A percentile compares a stretch with the other conserved stretches of the same genome.
phyloP scores from a whole-genome alignment of 805 yeast genomes.

The Candida anglica region DNA sequence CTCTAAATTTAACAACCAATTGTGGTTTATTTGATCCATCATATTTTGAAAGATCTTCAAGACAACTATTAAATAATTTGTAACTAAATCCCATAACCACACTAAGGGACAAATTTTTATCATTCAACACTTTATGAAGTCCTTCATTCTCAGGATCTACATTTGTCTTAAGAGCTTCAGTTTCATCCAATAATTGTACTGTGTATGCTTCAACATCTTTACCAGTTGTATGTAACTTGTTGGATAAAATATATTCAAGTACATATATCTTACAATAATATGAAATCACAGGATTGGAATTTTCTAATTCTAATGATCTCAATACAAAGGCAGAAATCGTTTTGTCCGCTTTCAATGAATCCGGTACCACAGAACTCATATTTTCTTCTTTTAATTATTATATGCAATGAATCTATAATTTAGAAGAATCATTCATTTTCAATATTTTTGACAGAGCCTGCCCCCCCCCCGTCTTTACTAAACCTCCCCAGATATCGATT shows the following conservation, averaged over 20 bases:
- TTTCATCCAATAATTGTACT: slow-evolving; percentile 57
- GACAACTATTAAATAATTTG: slow-evolving; percentile 30
- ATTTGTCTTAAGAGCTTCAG: slow-evolving; percentile 53
- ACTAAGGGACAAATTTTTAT: slow-evolving; percentile 46
- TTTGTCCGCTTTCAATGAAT: slow-evolving; percentile 22
- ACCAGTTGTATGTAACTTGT: slow-evolving; percentile 54
- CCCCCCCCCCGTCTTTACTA: too few species aligned
- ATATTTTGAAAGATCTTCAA: slow-evolving; percentile 19
- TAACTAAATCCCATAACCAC: slow-evolving; percentile 29
- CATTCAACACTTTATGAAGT: slow-evolving; percentile 48
- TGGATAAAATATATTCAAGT: slow-evolving; percentile 63
- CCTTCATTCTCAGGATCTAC: slow-evolving; percentile 35
- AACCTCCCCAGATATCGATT: too few species aligned
- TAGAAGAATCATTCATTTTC: too few species aligned
- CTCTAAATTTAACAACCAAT: slow-evolving; percentile 30
- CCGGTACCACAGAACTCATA: slow-evolving; percentile 22
- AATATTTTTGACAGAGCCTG: background rate
- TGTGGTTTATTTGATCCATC: slow-evolving; percentile 21
- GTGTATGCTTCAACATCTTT: slow-evolving; percentile 59
- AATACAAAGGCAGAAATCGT: slow-evolving; percentile 44
- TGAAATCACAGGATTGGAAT: slow-evolving; percentile 61
- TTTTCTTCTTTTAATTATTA: too few species aligned
- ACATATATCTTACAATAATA: slow-evolving; percentile 70
- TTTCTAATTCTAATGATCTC: slow-evolving; percentile 55
- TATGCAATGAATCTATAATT: background rate